A percentile compares a stretch with the other conserved stretches of the same genome.
phyloP scores from a whole-genome alignment of 2,329 filamentous ascomycete species.

The Claviceps sp. region DNA sequence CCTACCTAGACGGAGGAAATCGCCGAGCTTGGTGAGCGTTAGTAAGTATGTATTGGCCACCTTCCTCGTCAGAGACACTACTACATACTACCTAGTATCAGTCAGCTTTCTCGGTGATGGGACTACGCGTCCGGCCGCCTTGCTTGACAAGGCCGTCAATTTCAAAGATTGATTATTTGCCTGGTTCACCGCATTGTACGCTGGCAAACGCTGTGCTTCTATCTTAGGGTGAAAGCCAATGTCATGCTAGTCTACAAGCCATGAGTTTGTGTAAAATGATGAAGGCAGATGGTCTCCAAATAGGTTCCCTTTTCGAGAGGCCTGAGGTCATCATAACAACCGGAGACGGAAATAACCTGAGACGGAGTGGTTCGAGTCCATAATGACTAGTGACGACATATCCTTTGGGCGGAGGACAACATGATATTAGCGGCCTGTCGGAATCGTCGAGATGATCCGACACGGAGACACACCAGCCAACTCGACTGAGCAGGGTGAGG shows the following conservation, averaged over 20 bases:
- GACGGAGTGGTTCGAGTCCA: background rate
- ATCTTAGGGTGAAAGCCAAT: background rate
- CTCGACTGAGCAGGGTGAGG: constrained; percentile 2
- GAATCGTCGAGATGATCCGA: background rate
- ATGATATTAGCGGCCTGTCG: background rate
- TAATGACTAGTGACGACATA: constrained; percentile 1
- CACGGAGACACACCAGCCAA: background rate
- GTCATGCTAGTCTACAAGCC: background rate
- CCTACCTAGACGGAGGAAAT: background rate
- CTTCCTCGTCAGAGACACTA: background rate
- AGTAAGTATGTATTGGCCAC: background rate
- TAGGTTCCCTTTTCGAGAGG: background rate
- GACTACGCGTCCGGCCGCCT: background rate
- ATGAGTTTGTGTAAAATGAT: background rate
- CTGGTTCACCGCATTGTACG: background rate
- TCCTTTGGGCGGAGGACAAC: background rate
- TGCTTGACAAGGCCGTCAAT: background rate
- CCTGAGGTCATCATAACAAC: background rate
- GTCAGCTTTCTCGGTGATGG: background rate
- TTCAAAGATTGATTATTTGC: background rate
- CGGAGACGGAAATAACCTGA: background rate
- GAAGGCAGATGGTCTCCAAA: background rate
- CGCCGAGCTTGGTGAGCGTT: background rate
- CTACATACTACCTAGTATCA: background rate
- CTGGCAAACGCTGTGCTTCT: constrained; percentile 1